phyloP scores from a whole-genome alignment of 495 filamentous ascomycete genomes.

The Glarea lozoyensis region DNA sequence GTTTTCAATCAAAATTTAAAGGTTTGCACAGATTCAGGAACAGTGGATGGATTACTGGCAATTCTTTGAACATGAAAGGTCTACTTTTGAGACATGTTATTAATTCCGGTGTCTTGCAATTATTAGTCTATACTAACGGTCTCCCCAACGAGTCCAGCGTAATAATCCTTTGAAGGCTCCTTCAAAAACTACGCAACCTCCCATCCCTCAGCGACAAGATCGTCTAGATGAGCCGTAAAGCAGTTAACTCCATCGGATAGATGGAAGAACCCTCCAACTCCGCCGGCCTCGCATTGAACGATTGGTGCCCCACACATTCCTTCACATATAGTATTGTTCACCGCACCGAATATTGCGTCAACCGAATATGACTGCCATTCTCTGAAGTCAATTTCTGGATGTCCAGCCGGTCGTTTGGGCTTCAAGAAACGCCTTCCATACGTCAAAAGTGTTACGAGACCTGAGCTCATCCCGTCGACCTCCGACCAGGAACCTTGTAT shows the following conservation, averaged over 20 bases:
- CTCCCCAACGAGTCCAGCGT: background rate
- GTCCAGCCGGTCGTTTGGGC: conserved; percentile 16
- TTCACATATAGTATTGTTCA: conserved; percentile 19
- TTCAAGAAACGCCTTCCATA: conserved; percentile 3
- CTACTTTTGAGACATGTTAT: too few species aligned
- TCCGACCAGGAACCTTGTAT: conserved; percentile 7
- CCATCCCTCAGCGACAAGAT: conserved; percentile 25
- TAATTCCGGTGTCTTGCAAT: too few species aligned
- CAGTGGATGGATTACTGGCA: too few species aligned
- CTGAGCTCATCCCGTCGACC: conserved; percentile 13
- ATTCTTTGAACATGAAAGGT: too few species aligned
- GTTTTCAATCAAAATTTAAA: too few species aligned
- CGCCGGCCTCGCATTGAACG: conserved; percentile 21
- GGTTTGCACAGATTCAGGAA: too few species aligned
- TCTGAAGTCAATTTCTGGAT: conserved; percentile 16
- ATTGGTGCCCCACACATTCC: conserved; percentile 24
- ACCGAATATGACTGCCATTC: conserved; percentile 13
- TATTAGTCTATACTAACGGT: background rate
- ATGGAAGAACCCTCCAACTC: conserved; percentile 23
- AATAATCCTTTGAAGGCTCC: conserved; percentile 4
- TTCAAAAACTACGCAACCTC: conserved; percentile 6
- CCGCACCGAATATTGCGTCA: conserved; percentile 18
- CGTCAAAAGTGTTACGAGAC: conserved; percentile 16
- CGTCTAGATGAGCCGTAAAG: conserved; percentile 20
- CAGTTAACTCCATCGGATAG: conserved; percentile 22